A percentile compares a stretch with the other conserved stretches of the same genome.
These are phyloP conservation scores for Penicillium silybi DNA, from an alignment of 495 filamentous ascomycete species.

Conservation along the genomic window DNA sequence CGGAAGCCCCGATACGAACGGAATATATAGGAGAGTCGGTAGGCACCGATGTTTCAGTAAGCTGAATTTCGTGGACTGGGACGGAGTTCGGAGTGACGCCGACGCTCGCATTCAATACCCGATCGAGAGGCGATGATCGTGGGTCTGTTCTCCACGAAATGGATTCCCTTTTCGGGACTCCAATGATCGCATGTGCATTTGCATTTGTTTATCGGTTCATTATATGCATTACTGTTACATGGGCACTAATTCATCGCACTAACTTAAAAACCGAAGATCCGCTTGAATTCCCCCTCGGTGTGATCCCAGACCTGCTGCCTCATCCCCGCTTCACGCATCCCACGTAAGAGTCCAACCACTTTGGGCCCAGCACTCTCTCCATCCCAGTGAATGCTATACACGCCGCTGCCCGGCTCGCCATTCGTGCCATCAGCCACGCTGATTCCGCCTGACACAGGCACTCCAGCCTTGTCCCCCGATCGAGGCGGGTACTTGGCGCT, in stretches of 20 bases:
- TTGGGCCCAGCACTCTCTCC: constrained; percentile 33
- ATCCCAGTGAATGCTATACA: constrained; percentile 47
- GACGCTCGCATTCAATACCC: constrained; percentile 9
- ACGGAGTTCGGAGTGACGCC: not conserved
- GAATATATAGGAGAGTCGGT: no score
- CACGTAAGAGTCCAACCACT: constrained; percentile 32
- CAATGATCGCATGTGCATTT: not conserved
- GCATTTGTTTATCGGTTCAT: not conserved
- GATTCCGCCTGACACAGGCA: constrained; percentile 25
- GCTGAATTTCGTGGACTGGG: not conserved
- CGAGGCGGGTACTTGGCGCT: constrained; percentile 44
- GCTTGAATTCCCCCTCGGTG: constrained; percentile 43
- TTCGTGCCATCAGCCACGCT: constrained; percentile 35
- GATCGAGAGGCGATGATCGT: constrained; percentile 1
- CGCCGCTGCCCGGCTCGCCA: constrained; percentile 47
- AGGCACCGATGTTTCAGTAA: not conserved
- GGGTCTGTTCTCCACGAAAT: not conserved
- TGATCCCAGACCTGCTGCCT: constrained; percentile 46
- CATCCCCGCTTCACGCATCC: constrained; percentile 38
- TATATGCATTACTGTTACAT: not conserved
- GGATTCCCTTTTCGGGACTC: not conserved
- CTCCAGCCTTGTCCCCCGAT: constrained; percentile 23
- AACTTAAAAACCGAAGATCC: not conserved
- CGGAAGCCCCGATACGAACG: no score
- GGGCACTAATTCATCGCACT: not conserved